A percentile compares a stretch with the other conserved stretches of the same genome.
These are phyloP conservation scores for Fusarium globosum DNA, from an alignment of 2,329 filamentous ascomycete genomes.

Conservation along the genomic window DNA sequence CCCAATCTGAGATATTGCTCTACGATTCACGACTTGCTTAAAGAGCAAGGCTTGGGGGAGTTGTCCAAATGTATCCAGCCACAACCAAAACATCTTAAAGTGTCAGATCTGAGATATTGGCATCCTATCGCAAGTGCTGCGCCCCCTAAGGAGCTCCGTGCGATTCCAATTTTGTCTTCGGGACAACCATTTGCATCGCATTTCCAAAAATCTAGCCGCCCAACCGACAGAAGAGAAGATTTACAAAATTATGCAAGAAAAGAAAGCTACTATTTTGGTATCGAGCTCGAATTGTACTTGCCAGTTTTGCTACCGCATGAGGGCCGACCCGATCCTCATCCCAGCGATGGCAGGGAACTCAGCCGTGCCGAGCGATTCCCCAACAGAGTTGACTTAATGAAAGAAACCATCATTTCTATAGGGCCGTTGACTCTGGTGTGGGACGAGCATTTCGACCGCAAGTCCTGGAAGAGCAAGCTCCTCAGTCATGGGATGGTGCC, in stretches of 20 bases:
- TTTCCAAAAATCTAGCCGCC: background rate
- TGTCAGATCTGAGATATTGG: constrained; percentile 22
- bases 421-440: background rate
- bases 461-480: constrained; percentile 5
- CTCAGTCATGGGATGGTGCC: background rate
- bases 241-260: background rate
- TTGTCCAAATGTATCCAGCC: background rate
- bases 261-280: constrained; percentile 30
- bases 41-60: background rate
- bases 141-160: background rate
- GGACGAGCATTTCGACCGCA: background rate
- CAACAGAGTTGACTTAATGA: background rate
- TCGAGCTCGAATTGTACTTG: constrained; percentile 35
- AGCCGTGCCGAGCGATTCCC: background rate
- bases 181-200: background rate
- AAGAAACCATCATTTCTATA: background rate
- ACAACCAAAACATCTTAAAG: background rate
- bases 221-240: background rate
- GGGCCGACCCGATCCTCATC: background rate
- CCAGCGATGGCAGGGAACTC: constrained; percentile 14
- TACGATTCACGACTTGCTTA: constrained; percentile 3
- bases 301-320: background rate
- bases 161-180: background rate
- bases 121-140: background rate
- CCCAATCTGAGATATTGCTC: background rate